Percentiles rank a stretch among this genome's conserved stretches.
These are phyloP conservation scores for Pinus tabuliformis DNA, from an alignment of 75 land plant genomes.

Conservation along the genomic window DNA sequence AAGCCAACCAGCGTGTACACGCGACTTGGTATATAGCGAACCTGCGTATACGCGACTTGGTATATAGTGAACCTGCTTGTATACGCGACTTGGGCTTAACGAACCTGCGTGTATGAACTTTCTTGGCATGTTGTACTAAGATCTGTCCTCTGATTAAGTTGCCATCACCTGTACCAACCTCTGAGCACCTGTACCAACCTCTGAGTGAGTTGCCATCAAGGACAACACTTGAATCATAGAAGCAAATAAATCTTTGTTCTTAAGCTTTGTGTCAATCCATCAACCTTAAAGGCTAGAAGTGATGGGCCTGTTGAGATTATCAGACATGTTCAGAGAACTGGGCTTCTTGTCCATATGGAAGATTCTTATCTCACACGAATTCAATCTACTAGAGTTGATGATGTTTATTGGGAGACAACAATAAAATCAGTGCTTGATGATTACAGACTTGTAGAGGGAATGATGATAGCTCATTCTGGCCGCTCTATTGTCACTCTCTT, in stretches of 20 bases:
- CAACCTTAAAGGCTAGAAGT: conserved; percentile 50
- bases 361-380: conserved; percentile 64
- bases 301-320: conserved; percentile 55
- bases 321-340: conserved; percentile 73
- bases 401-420: conserved; percentile 72
- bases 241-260: conserved; percentile 62
- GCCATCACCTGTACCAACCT: too few relatives aligned
- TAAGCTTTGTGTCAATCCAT: conserved; percentile 64
- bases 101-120: too few relatives aligned
- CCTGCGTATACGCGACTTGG: too few relatives aligned
- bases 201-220: too few relatives aligned
- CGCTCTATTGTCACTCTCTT: conserved; percentile 45
- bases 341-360: conserved; percentile 67
- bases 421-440: conserved; percentile 57
- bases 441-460: conserved; percentile 56
- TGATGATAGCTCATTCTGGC: conserved; percentile 70
- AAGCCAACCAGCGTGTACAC: too few relatives aligned
- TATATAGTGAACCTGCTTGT: too few relatives aligned
- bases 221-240: too few relatives aligned
- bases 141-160: too few relatives aligned
- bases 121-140: too few relatives aligned
- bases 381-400: conserved; percentile 22
- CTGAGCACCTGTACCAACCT: too few relatives aligned
- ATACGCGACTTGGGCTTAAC: too few relatives aligned
- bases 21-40: too few relatives aligned